These are phyloP conservation scores for Neurospora cerealis DNA, from an alignment of 495 filamentous ascomycete species.

Conservation along the genomic window DNA sequence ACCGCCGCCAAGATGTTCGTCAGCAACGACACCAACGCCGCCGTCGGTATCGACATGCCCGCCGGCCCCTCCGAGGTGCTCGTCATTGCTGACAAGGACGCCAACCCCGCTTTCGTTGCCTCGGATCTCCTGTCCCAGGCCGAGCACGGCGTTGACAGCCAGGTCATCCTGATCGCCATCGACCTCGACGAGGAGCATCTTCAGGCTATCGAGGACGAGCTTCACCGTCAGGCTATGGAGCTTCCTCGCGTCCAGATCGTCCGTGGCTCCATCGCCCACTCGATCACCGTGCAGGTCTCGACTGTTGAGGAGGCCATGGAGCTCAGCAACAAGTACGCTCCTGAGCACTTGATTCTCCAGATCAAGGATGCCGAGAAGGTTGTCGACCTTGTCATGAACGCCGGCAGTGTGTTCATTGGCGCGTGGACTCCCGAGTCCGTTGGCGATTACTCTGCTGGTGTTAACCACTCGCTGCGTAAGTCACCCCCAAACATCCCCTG, in stretches of 20 bases:
- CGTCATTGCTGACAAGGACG: constrained; percentile 81
- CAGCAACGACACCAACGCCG: constrained; percentile 87
- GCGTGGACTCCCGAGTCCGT: constrained; percentile 95
- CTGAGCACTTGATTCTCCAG: constrained; percentile 93
- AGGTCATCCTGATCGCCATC: constrained; percentile 86
- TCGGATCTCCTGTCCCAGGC: constrained; percentile 91
- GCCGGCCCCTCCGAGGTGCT: constrained; percentile 94
- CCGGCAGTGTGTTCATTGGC: constrained; percentile 91
- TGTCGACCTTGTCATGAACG: constrained; percentile 78
- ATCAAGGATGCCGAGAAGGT: constrained; percentile 59
- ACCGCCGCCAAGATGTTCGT: constrained; percentile 98
- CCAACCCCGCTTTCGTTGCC: constrained; percentile 91
- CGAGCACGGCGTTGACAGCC: constrained; percentile 90
- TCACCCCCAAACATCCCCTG: no score
- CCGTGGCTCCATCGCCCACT: constrained; percentile 80
- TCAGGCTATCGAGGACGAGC: constrained; percentile 75
- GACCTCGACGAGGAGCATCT: constrained; percentile 63
- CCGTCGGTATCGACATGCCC: constrained; percentile 96
- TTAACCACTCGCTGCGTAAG: constrained; percentile 95
- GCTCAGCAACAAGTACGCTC: constrained; percentile 90
- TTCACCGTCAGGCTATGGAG: constrained; percentile 80
- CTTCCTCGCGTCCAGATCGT: constrained; percentile 90
- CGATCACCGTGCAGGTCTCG: constrained; percentile 74
- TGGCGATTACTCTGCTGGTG: constrained; percentile 93
- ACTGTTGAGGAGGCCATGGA: constrained; percentile 74